phyloP scores from a whole-genome alignment of 345 rosid species.

The Microcos paniculata region DNA sequence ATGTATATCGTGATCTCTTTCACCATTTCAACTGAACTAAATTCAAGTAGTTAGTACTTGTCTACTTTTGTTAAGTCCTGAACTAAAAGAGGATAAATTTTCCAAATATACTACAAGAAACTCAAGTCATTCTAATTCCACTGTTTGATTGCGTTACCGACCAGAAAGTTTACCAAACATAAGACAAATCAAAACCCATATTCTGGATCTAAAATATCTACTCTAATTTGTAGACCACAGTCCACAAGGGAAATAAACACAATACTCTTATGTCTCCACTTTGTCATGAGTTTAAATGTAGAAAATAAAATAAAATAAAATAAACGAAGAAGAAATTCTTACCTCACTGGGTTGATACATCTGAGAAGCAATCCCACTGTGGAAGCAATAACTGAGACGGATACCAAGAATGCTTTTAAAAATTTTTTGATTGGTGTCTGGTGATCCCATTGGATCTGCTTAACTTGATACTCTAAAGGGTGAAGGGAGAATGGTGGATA shows the following conservation, averaged over 20 bases:
- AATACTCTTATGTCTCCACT: not conserved
- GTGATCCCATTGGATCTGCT: not conserved
- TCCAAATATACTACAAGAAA: not conserved
- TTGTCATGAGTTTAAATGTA: not conserved
- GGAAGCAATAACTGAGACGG: too few relatives aligned
- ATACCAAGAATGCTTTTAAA: too few relatives aligned
- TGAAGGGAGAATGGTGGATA: not conserved
- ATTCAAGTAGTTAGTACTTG: not conserved
- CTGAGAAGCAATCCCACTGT: not conserved
- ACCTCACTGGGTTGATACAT: not conserved
- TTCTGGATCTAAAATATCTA: not conserved
- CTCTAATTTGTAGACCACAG: not conserved
- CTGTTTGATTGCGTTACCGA: not conserved
- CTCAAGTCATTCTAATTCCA: not conserved
- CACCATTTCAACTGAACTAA: not conserved
- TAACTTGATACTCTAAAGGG: not conserved
- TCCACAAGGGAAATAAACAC: too few relatives aligned
- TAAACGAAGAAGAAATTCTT: not conserved
- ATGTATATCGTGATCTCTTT: not conserved
- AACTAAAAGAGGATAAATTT: not conserved
- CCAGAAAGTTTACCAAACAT: not conserved
- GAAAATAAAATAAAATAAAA: too few relatives aligned
- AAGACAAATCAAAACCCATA: not conserved
- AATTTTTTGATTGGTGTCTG: too few relatives aligned
- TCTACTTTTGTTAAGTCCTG: not conserved